Evolutionary conservation across 495 filamentous ascomycete genomes (phyloP).

Genomic region (Parachaetomium inaequale): DNA sequence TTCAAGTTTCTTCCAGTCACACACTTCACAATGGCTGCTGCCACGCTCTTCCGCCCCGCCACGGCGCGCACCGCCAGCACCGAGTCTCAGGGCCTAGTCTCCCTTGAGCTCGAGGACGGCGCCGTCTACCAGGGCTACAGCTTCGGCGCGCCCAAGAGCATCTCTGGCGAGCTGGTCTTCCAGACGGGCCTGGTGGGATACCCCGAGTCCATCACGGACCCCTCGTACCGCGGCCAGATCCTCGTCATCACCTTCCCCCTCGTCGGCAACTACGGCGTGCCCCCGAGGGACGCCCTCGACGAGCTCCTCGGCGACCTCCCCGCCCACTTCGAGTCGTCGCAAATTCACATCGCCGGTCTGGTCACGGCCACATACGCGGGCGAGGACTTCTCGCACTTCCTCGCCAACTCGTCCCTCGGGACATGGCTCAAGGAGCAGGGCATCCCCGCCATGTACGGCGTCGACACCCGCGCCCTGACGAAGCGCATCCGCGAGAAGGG

Average conservation of each 20-base stretch:
- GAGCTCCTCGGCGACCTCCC: conserved; percentile 77
- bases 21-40: conserved; percentile 39
- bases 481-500: conserved; percentile 91
- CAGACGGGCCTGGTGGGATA: conserved; percentile 99
- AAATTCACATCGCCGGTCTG: conserved; percentile 90
- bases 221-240: conserved; percentile 98
- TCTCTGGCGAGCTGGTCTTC: conserved; percentile 95
- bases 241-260: conserved; percentile 96
- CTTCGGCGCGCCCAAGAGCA: conserved; percentile 88
- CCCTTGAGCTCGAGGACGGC: conserved; percentile 88
- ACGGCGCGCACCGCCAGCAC: conserved; percentile 47
- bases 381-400: conserved; percentile 90
- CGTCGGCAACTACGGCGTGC: conserved; percentile 98
- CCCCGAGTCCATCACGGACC: conserved; percentile 96
- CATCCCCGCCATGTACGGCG: conserved; percentile 92
- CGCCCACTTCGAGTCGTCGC: conserved; percentile 82
- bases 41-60: conserved; percentile 51
- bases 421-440: conserved; percentile 94
- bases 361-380: conserved; percentile 87
- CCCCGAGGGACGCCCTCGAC: conserved; percentile 76
- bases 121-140: conserved; percentile 85
- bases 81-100: conserved; percentile 58
- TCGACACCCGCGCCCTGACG: conserved; percentile 90
- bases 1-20: background rate
- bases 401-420: conserved; percentile 83